Percentiles rank a stretch among this genome's conserved stretches.
Evolutionary conservation across 148 eudicot genomes (phyloP).

Genomic region (Heliamphora exappendiculata): DNA sequence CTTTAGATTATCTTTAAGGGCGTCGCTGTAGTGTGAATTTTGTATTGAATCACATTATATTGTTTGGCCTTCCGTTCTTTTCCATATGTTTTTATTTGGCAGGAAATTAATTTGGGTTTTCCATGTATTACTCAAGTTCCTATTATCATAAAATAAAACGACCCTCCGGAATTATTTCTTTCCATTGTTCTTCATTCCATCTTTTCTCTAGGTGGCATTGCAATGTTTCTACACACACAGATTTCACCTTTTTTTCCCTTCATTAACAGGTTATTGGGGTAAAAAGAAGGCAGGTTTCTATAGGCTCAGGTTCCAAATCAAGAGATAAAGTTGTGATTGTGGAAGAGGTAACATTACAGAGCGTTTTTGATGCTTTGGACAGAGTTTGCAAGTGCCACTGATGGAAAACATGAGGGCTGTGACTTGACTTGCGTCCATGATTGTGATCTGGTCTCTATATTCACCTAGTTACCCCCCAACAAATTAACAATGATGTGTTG

Average conservation of each 20-base stretch:
- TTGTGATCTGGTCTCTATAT: too few relatives aligned
- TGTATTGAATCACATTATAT: not conserved
- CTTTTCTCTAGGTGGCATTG: conserved; percentile 1
- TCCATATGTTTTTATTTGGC: not conserved
- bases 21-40: not conserved
- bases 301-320: conserved; percentile 85
- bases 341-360: conserved; percentile 56
- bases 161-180: not conserved
- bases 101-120: not conserved
- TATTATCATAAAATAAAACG: not conserved
- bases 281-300: conserved; percentile 73
- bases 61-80: not conserved
- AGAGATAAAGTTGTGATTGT: conserved; percentile 87
- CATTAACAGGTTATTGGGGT: conserved; percentile 72
- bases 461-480: too few relatives aligned
- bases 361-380: conserved; percentile 62
- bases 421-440: too few relatives aligned
- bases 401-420: not conserved
- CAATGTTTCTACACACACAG: not conserved
- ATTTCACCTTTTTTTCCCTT: not conserved
- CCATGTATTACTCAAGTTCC: not conserved
- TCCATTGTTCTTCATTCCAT: not conserved
- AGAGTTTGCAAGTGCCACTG: conserved; percentile 40
- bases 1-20: not conserved
- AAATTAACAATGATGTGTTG: too few relatives aligned